phyloP scores from a whole-genome alignment of 192 early-diverging fungal species.

The Coemansia sp. region DNA sequence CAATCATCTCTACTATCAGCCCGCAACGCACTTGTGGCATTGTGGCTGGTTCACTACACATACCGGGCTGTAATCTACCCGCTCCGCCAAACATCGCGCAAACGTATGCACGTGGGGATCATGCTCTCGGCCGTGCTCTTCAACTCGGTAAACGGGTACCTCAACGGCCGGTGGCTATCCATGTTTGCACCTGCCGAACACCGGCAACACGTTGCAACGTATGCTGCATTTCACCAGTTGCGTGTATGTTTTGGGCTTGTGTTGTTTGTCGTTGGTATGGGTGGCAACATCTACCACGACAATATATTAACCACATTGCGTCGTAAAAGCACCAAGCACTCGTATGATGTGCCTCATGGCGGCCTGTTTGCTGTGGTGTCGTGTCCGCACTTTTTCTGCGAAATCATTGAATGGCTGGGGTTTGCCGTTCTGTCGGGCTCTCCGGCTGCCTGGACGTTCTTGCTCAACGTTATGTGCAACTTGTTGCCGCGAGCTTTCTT shows the following conservation, averaged over 20 bases:
- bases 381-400: constrained; percentile 55
- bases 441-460: constrained; percentile 51
- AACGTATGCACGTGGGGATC: constrained; percentile 47
- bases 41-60: constrained; percentile 43
- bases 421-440: constrained; percentile 39
- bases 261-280: constrained; percentile 29
- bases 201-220: background rate
- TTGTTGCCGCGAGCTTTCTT: constrained; percentile 43
- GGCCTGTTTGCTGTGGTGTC: constrained; percentile 46
- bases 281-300: constrained; percentile 49
- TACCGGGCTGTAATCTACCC: constrained; percentile 51
- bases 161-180: constrained; percentile 48
- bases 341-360: constrained; percentile 38
- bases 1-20: background rate
- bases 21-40: background rate
- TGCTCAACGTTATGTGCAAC: constrained; percentile 30
- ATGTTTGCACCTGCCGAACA: constrained; percentile 2
- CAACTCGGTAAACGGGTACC: constrained; percentile 50
- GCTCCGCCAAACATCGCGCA: constrained; percentile 34
- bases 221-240: background rate
- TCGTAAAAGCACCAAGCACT: background rate
- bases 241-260: background rate
- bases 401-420: constrained; percentile 50
- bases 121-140: constrained; percentile 38
- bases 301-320: constrained; percentile 31